A percentile compares a stretch with the other conserved stretches of the same genome.
Evolutionary conservation across 2,329 filamentous ascomycete species (phyloP).

Genomic region (Penicillium sp.): DNA sequence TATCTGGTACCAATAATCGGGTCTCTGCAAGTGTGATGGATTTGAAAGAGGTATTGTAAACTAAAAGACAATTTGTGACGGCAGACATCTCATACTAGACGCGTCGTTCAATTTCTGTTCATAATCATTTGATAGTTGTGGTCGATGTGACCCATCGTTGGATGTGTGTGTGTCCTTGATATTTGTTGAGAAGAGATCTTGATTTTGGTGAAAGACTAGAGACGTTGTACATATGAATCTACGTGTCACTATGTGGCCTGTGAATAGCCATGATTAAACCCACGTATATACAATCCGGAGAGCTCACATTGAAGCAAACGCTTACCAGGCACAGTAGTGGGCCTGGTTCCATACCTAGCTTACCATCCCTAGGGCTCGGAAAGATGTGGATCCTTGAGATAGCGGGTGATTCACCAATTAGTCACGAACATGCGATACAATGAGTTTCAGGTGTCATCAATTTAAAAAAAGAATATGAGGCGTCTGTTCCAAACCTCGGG

Average conservation of each 20-base stretch:
- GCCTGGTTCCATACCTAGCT: too few relatives aligned
- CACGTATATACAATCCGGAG: neutral
- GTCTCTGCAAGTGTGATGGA: conserved; percentile 24
- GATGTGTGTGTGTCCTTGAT: neutral
- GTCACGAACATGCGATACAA: neutral
- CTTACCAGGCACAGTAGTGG: neutral
- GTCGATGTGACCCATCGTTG: neutral
- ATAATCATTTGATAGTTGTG: neutral
- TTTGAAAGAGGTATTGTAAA: conserved; percentile 11
- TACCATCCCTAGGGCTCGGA: too few relatives aligned
- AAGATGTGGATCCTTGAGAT: too few relatives aligned
- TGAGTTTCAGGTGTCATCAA: neutral
- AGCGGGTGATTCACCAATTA: neutral
- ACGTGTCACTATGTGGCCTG: neutral
- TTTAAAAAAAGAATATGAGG: neutral
- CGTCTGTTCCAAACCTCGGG: neutral
- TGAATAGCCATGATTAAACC: neutral
- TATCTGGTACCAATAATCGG: conserved; percentile 22
- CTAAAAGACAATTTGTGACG: neutral
- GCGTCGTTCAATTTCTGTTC: neutral
- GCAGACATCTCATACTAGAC: neutral
- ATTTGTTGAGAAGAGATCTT: neutral
- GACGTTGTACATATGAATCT: neutral
- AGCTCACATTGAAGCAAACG: neutral
- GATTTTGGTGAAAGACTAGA: neutral